Evolutionary conservation across 2,329 filamentous ascomycete genomes (phyloP), one percentile per base, ranked within the genome.

Genomic region (Pseudogymnoascus sp.): DNA sequence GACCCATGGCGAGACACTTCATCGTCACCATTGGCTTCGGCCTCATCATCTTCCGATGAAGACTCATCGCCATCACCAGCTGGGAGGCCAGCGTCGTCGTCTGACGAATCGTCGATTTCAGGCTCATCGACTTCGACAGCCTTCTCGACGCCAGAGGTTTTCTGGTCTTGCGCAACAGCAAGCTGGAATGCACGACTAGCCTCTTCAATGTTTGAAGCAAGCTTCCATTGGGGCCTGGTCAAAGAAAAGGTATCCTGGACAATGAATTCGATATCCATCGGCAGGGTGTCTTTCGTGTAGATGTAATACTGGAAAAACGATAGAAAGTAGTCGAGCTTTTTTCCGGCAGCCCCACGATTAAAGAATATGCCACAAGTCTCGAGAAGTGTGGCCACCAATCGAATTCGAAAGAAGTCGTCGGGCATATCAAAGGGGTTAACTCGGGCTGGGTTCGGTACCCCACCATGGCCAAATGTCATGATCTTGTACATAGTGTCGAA

Each of bases 241-340:
- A 92, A 77, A 26, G 88, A 86, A 76, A 90, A 97, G 0, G 90
- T 93, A 74, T 99, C 95, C 74, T 97, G 93, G 6, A 99, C 85
- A 53, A 97, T 87, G 73, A 99, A 99, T 64, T 99, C 95, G 56
- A 97, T 90, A 68, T 99, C 95, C 91, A 99, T 96, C 0, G 96
- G 95, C 40, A 97, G 77, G 0, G 89, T 82, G 19, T 93, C 86
- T 76, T 99, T 99, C 19, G 90, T 92, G 71, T 89, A 87, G 68
- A 97, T 88, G 76, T 99, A 99, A 75, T 97, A 97, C 80, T 96
- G 93, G 70, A 99, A 91, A 76, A 97, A 97, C 0, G 89, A 93
- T 65, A 99, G 80, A 76, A 97, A 99, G 75, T 96, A 97, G 72
- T 99, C 95, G 8, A 99, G 83, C 77, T 97, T 99, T 80, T 97